Base-by-base conservation (phyloP, 2,329 filamentous ascomycete genomes). In the Aspergillus uvarum region DNA sequence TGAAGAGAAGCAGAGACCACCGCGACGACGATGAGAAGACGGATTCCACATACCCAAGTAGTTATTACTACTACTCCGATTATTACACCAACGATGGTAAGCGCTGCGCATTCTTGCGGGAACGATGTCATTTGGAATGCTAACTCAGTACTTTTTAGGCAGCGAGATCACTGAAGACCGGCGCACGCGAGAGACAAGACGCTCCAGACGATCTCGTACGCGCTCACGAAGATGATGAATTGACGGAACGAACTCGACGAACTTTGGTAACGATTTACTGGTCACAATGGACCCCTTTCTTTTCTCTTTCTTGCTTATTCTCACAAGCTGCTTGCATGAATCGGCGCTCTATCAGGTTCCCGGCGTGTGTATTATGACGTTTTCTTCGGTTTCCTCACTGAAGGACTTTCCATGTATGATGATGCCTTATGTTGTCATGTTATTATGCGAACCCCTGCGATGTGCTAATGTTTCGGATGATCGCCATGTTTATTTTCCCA, bases 11-110 rank as follows among this genome's bases (percentile, higher is more conserved):
- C 60, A 73, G 66, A 54, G 68, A 75, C 42, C 65, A 74, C 26
- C 53, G 53, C 3, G 53, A 55, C 24, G 70, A 75, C 16, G 74
- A 77, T 32, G 71, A 74, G 54, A 80, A 79, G 69, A 78, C 72
- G 64, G 68, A 70, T 54, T 74, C 72, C 52, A 74, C 71, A 22
- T 74, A 72, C 66, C 74, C 72, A 38, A 79, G 74, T 62, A 73
- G 72, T 16, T 77, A 77, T 63, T 77, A 75, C 60, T 74, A 75
- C 42, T 79, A 78, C 65, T 76, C 72, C 26, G 72, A 75, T 54
- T 76, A 75, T 62, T 74, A 74, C 59, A 78, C 77, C 44, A 78
- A 76, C 65, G 69, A 71, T 64, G 80, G 77, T 79, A 70, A 70
- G 73, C 73, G 35, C 47, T 44, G 22, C 51, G 42, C 44, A 44